Base-by-base conservation (phyloP, 2,329 filamentous ascomycete genomes). In the Alternaria sp. region DNA sequence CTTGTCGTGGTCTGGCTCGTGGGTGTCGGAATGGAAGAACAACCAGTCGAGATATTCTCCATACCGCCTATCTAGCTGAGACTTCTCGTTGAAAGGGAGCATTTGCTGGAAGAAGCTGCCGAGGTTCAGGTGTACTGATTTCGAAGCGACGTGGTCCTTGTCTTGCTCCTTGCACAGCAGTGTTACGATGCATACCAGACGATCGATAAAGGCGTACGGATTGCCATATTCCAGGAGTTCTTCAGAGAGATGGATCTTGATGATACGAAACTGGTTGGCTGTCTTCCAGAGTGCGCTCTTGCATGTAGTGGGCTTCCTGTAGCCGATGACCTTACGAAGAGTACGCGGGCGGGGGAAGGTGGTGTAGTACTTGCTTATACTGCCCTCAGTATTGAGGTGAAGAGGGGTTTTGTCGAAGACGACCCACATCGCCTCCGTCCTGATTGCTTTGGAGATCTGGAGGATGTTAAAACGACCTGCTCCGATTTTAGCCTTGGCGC, bases 401-500 rank as follows among this genome's bases (percentile, higher is more conserved):
- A 68, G 49, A 6, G 12, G 30, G 11, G 61, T 63, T 23, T 60
- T 56, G 11, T 45, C 61, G 46, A 46, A 54, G 4, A 69, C 19
- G 3, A 68, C 65, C 65, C 65, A 71, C 11, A 44, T 45, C 3
- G 67, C 67, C 40, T 71, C 68, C 12, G 45, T 50, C 3, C 62
- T 49, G 30, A 69, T 50, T 2, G 36, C 30, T 43, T 61, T 64
- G 3, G 65, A 64, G 9, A 68, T 19, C 6, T 59, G 52, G 2
- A 71, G 62, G 12, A 68, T 56, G 15, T 62, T 68, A 62, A 69
- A 69, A 3, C 63, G 59, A 6, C 68, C 65, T 10, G 49, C 44
- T 15, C 40, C 30, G 8, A 26, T 8, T 6, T 25, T 45, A 11
- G 25, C 17, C 5, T 21, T 17, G 5, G 9, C 46, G 6, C 67